Evolutionary conservation across 768 basidiomycete genomes (phyloP).

Genomic region (Leccinellum albellum): DNA sequence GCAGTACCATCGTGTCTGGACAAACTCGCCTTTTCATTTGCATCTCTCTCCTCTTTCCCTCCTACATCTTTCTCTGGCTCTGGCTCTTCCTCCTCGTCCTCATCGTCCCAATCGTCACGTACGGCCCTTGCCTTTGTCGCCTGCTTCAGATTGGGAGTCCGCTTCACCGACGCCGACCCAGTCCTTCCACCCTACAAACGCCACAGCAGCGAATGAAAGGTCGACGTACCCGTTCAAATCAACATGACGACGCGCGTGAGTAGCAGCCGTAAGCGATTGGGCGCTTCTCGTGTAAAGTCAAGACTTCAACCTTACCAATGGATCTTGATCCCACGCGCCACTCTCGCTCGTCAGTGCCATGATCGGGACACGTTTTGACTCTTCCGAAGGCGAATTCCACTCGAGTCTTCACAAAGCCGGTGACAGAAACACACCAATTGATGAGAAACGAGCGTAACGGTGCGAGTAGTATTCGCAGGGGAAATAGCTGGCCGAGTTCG

Average conservation of each 20-base stretch:
- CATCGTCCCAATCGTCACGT: constrained; percentile 59
- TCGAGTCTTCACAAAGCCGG: background rate
- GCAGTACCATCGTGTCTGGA: too few relatives aligned
- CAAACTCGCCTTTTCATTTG: too few relatives aligned
- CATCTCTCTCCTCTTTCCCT: too few relatives aligned
- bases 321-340: constrained; percentile 18
- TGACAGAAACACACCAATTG: background rate
- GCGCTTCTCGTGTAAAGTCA: background rate
- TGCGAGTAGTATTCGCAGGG: too few relatives aligned
- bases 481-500: constrained; percentile 7
- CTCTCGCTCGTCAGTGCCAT: constrained; percentile 15
- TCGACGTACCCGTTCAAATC: background rate
- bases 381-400: background rate
- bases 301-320: constrained; percentile 7
- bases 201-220: background rate
- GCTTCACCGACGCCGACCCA: constrained; percentile 1
- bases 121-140: constrained; percentile 18
- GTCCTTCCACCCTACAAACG: constrained; percentile 5
- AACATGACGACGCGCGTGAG: too few relatives aligned
- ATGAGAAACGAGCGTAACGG: background rate
- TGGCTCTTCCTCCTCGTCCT: constrained; percentile 37
- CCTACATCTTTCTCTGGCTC: background rate
- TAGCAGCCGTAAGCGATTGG: constrained; percentile 16
- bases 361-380: background rate
- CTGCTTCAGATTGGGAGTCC: constrained; percentile 1